Base-by-base conservation (phyloP, 2,329 filamentous ascomycete genomes). In the Bipolaris zeicola region DNA sequence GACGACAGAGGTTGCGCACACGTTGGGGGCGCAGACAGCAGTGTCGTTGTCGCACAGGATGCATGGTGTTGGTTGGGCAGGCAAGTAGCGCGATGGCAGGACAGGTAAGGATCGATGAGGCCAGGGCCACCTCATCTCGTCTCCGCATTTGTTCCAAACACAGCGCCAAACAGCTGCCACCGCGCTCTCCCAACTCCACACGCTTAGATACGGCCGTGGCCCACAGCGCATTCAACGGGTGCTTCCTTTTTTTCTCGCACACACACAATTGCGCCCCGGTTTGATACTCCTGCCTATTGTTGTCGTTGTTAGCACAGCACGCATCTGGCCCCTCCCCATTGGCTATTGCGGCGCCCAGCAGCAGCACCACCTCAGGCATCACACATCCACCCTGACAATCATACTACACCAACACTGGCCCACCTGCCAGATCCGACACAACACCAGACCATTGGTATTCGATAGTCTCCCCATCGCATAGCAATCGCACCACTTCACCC, bases 121-220 rank as follows among this genome's bases (percentile, higher is more conserved):
- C 47, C 57, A 54, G 57, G 47, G 36, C 55, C 55, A 53, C 36
- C 48, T 20, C 42, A n/a, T 42, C 31, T 31, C 52, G 38, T 48
- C 55, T 57, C 55, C 55, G 53, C 58, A 57, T 51, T 51, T 54
- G 50, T 46, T 51, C 54, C 55, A 41, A 39, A 28, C 43, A 20
- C 28, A 26, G 54, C 42, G 39, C 47, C 42, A 37, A 48, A 26
- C 41, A 54, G 37, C 33, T 39, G 24, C 54, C 54, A 57, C 51
- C 50, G 44, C 46, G 14, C 38, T 31, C 39, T 31, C 10, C 10
- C 28, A 31, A 31, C 28, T 33, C 41, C 53, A 28, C 38, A 13
- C 42, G 16, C 42, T 34, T 37, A 31, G 46, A 22, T 51, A 44
- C 58, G 26, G 47, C 39, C 51, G 37, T 39, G n/a, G 28, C 22